Evolutionary conservation across 352 stramenopile genomes (phyloP), one percentile per base, ranked within the genome.

Genomic region (Thraustochytrium striatum): DNA sequence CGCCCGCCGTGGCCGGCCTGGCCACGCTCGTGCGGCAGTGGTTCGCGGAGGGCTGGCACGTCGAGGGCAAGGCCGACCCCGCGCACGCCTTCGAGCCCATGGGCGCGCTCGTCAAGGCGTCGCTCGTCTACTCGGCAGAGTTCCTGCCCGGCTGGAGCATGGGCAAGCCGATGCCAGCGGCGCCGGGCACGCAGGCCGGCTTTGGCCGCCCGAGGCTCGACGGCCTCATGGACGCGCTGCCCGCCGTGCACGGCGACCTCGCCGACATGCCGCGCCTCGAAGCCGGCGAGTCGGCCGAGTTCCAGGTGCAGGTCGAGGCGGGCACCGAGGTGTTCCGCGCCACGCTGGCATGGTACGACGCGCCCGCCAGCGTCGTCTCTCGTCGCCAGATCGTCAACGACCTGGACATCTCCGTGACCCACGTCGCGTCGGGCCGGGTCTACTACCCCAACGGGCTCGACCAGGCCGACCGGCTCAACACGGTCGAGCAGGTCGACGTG

Each of bases 1-100:
- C 91, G 7, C 92, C 92, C 21, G 83, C 93, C 0, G 84, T 91
- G 16, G 86, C 89, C 0, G 91, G 90, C 3, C 88, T 89, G 83
- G 90, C 89, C 9, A 86, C 92, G 28, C 69, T 96, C 0, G 73
- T 96, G 38, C 88, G 87, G 43, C 88, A 95, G 65, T 97, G 93
- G 86, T 89, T 97, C 41, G 86, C 87, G 53, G 89, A 94, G 47
- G 90, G 90, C 3, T 91, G 85, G 81, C 93, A 90, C 86, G 86
- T 89, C 57, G 85, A 88, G 38, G 89, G 88, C 85, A 35, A 85
- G 92, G 30, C 72, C 85, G 3, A 86, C 81, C 32, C 89, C 85
- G 78, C 92, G 84, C 21, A 87, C 87, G 80, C 85, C 84, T 55
- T 86, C 59, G 1, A 84, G 90, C 25, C 89, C 3, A 85, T 88